A percentile compares a stretch with the other conserved stretches of the same genome.
These are phyloP conservation scores for Candida koratica DNA, from an alignment of 805 yeast species.

Conservation along the genomic window DNA sequence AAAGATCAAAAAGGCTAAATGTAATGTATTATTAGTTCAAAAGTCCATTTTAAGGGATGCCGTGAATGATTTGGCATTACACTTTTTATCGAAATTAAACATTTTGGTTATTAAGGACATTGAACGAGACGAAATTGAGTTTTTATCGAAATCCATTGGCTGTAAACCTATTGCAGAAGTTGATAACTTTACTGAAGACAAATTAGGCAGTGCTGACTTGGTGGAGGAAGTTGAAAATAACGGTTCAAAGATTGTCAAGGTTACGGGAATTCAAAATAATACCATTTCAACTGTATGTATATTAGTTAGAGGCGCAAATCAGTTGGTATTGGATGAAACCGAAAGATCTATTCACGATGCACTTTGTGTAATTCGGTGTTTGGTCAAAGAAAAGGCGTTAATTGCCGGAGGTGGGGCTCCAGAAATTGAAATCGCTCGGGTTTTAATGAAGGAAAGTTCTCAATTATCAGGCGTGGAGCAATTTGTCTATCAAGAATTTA, in stretches of 20 bases:
- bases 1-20: constrained; percentile 93
- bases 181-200: constrained; percentile 88
- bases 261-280: constrained; percentile 61
- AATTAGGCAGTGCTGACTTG: constrained; percentile 87
- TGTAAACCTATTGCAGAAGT: constrained; percentile 96
- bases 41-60: constrained; percentile 94
- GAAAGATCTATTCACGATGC: constrained; percentile 98
- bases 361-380: constrained; percentile 84
- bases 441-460: constrained; percentile 65
- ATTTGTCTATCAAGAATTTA: constrained; percentile 87
- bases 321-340: constrained; percentile 86
- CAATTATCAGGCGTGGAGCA: constrained; percentile 81
- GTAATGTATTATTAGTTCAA: constrained; percentile 86
- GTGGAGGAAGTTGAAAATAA: constrained; percentile 88
- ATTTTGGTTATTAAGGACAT: constrained; percentile 93
- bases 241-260: constrained; percentile 83
- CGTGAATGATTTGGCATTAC: constrained; percentile 89
- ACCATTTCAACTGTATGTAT: constrained; percentile 64
- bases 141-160: constrained; percentile 76
- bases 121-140: constrained; percentile 95
- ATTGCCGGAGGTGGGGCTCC: constrained; percentile 99
- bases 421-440: constrained; percentile 82
- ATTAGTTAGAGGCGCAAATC: constrained; percentile 92
- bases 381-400: constrained; percentile 80
- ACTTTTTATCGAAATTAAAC: constrained; percentile 86